Base-by-base conservation (phyloP, 768 basidiomycete genomes). In the Mycena maculata region DNA sequence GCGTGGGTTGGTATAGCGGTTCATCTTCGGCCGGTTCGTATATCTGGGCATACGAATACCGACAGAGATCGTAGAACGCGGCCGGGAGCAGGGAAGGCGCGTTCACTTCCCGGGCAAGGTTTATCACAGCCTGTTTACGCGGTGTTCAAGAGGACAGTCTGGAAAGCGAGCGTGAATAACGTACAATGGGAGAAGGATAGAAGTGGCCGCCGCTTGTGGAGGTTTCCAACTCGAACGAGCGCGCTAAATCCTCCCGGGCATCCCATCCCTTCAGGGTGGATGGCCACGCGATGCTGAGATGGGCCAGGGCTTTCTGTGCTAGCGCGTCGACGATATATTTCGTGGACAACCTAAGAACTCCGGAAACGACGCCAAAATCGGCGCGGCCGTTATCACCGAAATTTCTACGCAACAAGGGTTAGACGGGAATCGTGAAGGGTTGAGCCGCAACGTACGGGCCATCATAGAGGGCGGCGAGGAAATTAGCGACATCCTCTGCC, bases 21-120 rank as follows among this genome's bases (percentile, higher is more conserved):
- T 88, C 87, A 25, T 88, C 87, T 66, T 84, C 86, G 16, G 77
- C 78, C 2, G 87, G 84, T 57, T n/a, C 91, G 70, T 89, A 91
- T 54, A 93, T 90, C 73, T 92, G 88, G 2, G 87, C 77, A 72
- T 86, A 91, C 8, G 88, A 83, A 76, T 90, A 89, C n/a, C 91
- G 86, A 41, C 90, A 91, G 15, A 94, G 86, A 73, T 93, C 92
- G 76, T 93, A 94, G 74, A 94, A 92, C 0, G 92, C 91, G n/a
- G 91, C 79, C 8, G 90, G 86, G 4, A 94, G 81, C 10, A 94
- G 81, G 1, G 82, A 81, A 1, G 89, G 84, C 0, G 86, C 90
- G 63, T 88, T 82, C 47, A 91, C 85, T 79, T 92, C 89, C 65
- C 88, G 82, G 7, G 92, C 90, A 38, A 94, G 86, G 69, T 87